Base-by-base conservation (phyloP, 78 protist species). In the Dictyostelium firmibasis region DNA sequence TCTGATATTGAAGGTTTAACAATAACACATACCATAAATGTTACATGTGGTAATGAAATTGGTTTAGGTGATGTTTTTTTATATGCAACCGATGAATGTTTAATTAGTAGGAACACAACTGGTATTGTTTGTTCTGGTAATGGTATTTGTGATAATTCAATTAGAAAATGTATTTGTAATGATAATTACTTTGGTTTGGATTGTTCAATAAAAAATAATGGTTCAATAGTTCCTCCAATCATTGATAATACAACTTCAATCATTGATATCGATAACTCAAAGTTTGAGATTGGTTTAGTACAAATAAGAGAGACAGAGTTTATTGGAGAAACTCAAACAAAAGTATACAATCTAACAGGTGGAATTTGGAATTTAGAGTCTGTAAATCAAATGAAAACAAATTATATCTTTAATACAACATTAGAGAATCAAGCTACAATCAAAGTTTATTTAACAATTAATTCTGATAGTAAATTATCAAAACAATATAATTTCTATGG, bases 231-330 rank as follows among this genome's bases (percentile, higher is more conserved):
- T 11, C 79, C 79, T 33, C 79, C 79, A 27, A 72, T 31, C 16
- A 31, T 72, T 2, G 79, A 72, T 72, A 72, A 72, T 18, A 72
- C 79, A 27, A 72, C 79, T 3, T 72, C 79, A 27, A 72, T 72
- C 6, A 72, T 72, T 18, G 79, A 72, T 13, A 74, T 78, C 2
- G 33, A 85, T 72, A 78, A 85, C 27, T 74, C 60, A 38, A 85
- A 85, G 14, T 72, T 85, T 47, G 83, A 78, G 16, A 41, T 85
- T 85, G 91, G 91, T 72, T 33, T 85, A 8, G 41, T 27, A 50
- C 76, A 70, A 29, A 27, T 36, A 1, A 85, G 70, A 85, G 76
- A 85, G 50, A 50, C n/a, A 4, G 23, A 47, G 3, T 18, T 44
- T 33, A 50, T 27, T 27, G 50, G 47, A 43, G 33, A 79, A 27